Conservation (phyloP, 148 eudicot species). For the Tetragonia tetragonoides region DNA sequence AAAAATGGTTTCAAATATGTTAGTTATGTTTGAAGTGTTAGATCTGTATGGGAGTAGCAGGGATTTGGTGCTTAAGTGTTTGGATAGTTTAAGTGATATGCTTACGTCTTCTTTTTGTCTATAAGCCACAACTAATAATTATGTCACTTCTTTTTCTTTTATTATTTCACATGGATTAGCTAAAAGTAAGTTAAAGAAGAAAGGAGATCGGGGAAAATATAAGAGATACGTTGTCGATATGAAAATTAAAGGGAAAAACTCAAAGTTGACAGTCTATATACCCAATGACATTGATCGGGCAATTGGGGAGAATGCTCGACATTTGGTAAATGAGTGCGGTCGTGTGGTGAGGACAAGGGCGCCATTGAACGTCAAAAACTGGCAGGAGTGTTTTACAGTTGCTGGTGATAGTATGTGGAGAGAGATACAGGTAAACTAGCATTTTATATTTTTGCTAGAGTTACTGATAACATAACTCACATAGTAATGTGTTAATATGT, state of each 20-base stretch:
- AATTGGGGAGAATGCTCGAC: neutral
- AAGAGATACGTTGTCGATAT: too few relatives aligned
- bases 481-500: neutral
- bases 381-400: neutral
- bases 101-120: neutral
- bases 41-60: too few relatives aligned
- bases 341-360: neutral
- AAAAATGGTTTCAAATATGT: too few relatives aligned
- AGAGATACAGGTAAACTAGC: neutral
- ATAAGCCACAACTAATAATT: neutral
- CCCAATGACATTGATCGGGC: too few relatives aligned
- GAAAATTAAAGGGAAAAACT: too few relatives aligned
- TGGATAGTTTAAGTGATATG: neutral
- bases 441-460: too few relatives aligned
- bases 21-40: too few relatives aligned
- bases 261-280: too few relatives aligned
- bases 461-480: neutral
- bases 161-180: neutral
- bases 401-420: conserved; percentile 1
- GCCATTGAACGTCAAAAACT: neutral
- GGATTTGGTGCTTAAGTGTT: too few relatives aligned
- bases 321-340: too few relatives aligned
- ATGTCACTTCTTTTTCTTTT: neutral
- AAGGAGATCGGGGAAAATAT: too few relatives aligned
- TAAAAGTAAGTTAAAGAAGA: too few relatives aligned